Evolutionary conservation across 164 flowering plant genomes (phyloP).

Genomic region (Dillenia suffruticosa): DNA sequence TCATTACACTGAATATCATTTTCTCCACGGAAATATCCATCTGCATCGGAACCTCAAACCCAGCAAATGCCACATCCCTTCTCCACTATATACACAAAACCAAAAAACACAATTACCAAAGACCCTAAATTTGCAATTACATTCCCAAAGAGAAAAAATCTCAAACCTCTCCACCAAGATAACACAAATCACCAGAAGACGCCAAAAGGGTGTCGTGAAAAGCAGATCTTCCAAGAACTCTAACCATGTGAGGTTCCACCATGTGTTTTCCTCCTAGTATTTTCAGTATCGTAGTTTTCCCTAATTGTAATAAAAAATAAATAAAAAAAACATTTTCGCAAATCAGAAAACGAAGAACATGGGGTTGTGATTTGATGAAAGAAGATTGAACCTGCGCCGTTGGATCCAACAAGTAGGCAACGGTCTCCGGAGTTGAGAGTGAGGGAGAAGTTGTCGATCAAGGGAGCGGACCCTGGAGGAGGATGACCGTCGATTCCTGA

Average conservation of each 20-base stretch:
- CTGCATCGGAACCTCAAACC: conserved; percentile 91
- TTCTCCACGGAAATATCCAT: conserved; percentile 97
- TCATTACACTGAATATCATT: conserved; percentile 85
- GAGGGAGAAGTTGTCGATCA: conserved; percentile 64
- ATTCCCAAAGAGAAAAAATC: not conserved
- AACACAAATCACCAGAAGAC: conserved; percentile 78
- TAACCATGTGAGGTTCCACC: conserved; percentile 93
- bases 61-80: conserved; percentile 96
- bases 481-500: conserved; percentile 96
- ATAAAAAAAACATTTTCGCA: not conserved
- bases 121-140: not conserved
- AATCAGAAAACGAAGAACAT: not conserved
- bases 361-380: not conserved
- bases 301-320: conserved; percentile 17
- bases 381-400: conserved; percentile 73
- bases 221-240: conserved; percentile 87
- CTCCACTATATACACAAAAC: conserved; percentile 67
- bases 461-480: conserved; percentile 80
- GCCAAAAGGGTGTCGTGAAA: conserved; percentile 88
- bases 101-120: not conserved
- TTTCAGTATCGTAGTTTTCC: conserved; percentile 95
- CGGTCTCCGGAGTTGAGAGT: conserved; percentile 70
- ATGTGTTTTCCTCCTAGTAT: conserved; percentile 96
- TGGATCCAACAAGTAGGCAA: conserved; percentile 95
- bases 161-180: conserved; percentile 93